phyloP scores from a whole-genome alignment of 2,329 filamentous ascomycete genomes.

The Elsinoe perseae region DNA sequence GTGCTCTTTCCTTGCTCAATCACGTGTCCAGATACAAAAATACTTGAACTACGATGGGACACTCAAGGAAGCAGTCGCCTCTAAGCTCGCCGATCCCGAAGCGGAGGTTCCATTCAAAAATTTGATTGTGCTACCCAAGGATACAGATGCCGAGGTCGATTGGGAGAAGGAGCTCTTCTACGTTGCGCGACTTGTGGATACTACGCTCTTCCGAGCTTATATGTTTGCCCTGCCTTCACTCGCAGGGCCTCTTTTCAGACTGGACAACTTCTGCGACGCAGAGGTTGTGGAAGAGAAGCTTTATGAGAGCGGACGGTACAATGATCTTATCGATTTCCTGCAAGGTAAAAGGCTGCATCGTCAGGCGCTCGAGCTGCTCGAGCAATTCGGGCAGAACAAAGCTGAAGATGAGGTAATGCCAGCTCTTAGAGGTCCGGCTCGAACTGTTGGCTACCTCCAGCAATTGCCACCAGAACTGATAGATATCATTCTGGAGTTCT shows the following conservation, averaged over 20 bases:
- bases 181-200: conserved; percentile 81
- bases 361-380: conserved; percentile 73
- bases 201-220: conserved; percentile 85
- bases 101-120: conserved; percentile 36
- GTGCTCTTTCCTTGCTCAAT: conserved; percentile 80
- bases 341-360: conserved; percentile 90
- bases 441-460: conserved; percentile 86
- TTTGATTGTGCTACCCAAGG: conserved; percentile 31
- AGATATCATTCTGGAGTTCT: conserved; percentile 84
- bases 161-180: conserved; percentile 64
- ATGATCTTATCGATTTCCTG: conserved; percentile 93
- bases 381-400: conserved; percentile 62
- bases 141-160: conserved; percentile 38
- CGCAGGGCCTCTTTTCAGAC: conserved; percentile 82
- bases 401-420: conserved; percentile 40
- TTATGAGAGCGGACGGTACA: conserved; percentile 80
- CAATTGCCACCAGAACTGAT: conserved; percentile 79
- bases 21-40: conserved; percentile 57
- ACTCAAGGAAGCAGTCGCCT: conserved; percentile 40
- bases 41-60: conserved; percentile 53
- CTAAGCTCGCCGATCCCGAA: conserved; percentile 41
- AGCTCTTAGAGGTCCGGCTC: conserved; percentile 67
- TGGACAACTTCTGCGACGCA: conserved; percentile 95
- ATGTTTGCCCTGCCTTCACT: conserved; percentile 86
- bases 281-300: conserved; percentile 90